Conservation (phyloP, 2,329 filamentous ascomycete genomes). For the Lachnellula hyalina region DNA sequence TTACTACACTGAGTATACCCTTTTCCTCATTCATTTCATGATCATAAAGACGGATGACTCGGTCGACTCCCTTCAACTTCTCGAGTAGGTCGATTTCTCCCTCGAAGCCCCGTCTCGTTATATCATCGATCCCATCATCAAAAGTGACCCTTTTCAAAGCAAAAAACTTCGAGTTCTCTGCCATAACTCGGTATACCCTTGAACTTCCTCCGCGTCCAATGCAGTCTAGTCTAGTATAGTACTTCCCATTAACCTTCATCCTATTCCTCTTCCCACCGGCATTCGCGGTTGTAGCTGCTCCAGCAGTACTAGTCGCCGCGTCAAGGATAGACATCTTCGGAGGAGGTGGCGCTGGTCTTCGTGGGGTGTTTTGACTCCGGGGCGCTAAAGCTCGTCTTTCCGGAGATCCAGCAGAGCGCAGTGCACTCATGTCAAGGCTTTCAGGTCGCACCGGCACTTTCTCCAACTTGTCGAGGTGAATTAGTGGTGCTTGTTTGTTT, state of each 20-base stretch:
- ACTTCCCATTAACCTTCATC: constrained; percentile 83
- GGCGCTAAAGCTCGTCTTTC: constrained; percentile 51
- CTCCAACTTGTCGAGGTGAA: constrained; percentile 32
- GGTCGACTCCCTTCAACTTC: constrained; percentile 76
- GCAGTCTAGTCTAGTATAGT: constrained; percentile 83
- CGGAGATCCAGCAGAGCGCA: constrained; percentile 41
- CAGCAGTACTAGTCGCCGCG: constrained; percentile 77
- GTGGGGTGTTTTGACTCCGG: constrained; percentile 65
- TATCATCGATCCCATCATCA: constrained; percentile 74
- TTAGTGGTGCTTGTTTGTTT: constrained; percentile 27
- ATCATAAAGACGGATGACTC: constrained; percentile 86
- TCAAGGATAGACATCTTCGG: constrained; percentile 98
- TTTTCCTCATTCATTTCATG: constrained; percentile 93
- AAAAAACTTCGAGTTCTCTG: constrained; percentile 93
- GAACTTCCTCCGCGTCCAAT: constrained; percentile 90
- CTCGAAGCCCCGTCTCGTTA: constrained; percentile 79
- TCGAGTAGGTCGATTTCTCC: constrained; percentile 90
- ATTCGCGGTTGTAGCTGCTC: constrained; percentile 70
- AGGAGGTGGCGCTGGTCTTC: constrained; percentile 70
- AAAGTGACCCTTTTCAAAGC: constrained; percentile 90
- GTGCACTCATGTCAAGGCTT: constrained; percentile 38
- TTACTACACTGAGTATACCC: constrained; percentile 76
- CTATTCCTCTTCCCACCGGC: constrained; percentile 67
- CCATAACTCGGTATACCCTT: constrained; percentile 93
- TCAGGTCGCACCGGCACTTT: constrained; percentile 48